These are phyloP conservation scores for Quercus phellos DNA, from an alignment of 331 rosid species.

Conservation along the genomic window DNA sequence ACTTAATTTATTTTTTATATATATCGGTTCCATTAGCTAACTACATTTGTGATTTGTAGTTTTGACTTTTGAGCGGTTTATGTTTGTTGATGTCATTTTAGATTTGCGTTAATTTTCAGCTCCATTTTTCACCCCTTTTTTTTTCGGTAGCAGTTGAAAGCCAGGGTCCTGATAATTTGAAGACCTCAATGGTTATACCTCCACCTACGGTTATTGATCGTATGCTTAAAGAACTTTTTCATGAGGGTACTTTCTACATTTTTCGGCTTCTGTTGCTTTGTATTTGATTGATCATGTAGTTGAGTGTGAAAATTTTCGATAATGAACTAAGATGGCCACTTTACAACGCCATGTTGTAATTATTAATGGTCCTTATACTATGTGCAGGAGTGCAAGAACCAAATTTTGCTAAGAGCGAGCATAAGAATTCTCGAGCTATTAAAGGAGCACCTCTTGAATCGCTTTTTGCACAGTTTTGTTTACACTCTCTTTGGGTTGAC, in stretches of 20 bases:
- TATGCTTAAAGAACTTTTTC: slow-evolving; percentile 83
- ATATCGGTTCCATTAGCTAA: neutral
- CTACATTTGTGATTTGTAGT: slow-evolving; percentile 21
- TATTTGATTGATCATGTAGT: neutral
- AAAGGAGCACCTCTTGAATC: slow-evolving; percentile 83
- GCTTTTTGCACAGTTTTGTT: slow-evolving; percentile 84
- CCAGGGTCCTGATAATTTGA: slow-evolving; percentile 61
- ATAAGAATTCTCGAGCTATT: slow-evolving; percentile 62
- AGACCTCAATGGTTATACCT: slow-evolving; percentile 70
- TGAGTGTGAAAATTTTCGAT: slow-evolving; percentile 10
- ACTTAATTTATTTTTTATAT: neutral
- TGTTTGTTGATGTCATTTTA: slow-evolving; percentile 19
- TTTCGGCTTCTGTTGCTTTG: slow-evolving; percentile 13
- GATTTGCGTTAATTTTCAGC: slow-evolving; percentile 20
- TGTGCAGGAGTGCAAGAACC: slow-evolving; percentile 46
- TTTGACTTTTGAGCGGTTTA: slow-evolving; percentile 10
- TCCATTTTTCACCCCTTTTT: slow-evolving; percentile 12
- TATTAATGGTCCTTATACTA: slow-evolving; percentile 4
- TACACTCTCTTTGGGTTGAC: slow-evolving; percentile 90
- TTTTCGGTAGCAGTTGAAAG: slow-evolving; percentile 63
- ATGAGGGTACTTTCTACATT: slow-evolving; percentile 49
- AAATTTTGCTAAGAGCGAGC: slow-evolving; percentile 36
- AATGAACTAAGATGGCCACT: slow-evolving; percentile 10
- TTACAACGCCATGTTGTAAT: slow-evolving; percentile 12
- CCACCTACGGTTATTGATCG: slow-evolving; percentile 90